Base-by-base conservation (phyloP, 2,329 filamentous ascomycete genomes). In the Aspergillus texensis region DNA sequence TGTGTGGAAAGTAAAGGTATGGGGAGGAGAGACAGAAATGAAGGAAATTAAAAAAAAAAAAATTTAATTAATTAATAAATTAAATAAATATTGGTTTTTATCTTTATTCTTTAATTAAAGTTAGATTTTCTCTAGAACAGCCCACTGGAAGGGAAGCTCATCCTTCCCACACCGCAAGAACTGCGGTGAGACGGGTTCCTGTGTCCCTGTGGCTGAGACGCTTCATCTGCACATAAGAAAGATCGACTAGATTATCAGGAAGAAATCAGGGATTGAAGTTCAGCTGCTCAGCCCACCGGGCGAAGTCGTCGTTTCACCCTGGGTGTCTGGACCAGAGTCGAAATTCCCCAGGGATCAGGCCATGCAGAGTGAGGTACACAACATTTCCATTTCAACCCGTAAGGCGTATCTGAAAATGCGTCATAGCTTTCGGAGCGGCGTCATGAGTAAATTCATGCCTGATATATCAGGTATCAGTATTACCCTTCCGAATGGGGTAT, bases 131-230 rank as follows among this genome's bases (percentile, higher is more conserved):
- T 21, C n/a, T 12, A 46, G 24, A 46, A 24, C n/a, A 36, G 34
- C 21, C 43, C 21, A 21, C 8, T 14, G 14, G 34, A 16, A 36
- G 34, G 34, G 34, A 36, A 36, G 34, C 34, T 36, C 21, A 48
- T 48, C 45, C 45, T 28, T 30, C 12, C 26, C 26, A 30, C 46
- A 52, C 46, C 46, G 46, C 46, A 52, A 52, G 26, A 52, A 30
- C 24, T 52, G 46, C 46, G 46, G 46, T 52, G 46, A 52, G 46
- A 52, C 46, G 46, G 46, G 26, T 52, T 30, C 46, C 46, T 52
- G 46, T 30, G 46, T 30, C 24, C 46, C 26, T 52, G 46, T 52
- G 46, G 46, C 46, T 52, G 26, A 52, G 46, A 52, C 46, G 26
- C 26, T 48, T 32, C 46, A 19, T 30, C 46, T 28, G 46, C 46